Evolutionary conservation across 2,329 filamentous ascomycete species (phyloP).

Genomic region (Alternaria infectoria): DNA sequence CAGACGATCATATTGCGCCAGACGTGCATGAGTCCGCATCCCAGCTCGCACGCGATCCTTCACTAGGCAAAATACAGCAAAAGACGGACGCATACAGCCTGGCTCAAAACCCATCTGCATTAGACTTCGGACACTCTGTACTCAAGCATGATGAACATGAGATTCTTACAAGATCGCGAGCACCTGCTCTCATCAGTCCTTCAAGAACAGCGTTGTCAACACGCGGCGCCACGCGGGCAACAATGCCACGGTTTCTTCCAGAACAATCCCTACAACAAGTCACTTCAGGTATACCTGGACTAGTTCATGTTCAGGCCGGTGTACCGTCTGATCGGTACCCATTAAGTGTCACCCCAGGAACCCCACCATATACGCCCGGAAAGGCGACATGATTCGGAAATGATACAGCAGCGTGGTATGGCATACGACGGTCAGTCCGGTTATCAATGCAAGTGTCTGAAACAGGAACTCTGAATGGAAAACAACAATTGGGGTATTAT

Average conservation of each 20-base stretch:
- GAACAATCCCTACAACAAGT: neutral
- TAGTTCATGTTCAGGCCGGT: neutral
- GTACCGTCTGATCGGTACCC: neutral
- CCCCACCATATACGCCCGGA: neutral
- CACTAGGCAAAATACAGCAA: neutral
- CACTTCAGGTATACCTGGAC: neutral
- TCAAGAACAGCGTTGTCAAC: neutral
- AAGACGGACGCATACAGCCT: neutral
- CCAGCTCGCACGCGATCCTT: neutral
- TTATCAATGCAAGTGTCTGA: neutral
- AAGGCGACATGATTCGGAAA: neutral
- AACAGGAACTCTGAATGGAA: neutral
- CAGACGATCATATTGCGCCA: neutral
- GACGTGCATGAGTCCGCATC: conserved; percentile 2
- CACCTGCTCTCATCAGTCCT: neutral
- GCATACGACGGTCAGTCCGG: neutral
- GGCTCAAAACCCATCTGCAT: neutral
- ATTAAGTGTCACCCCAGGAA: neutral
- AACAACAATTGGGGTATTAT: conserved; percentile 2
- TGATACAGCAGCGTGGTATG: neutral
- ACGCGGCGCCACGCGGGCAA: neutral
- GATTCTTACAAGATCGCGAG: neutral
- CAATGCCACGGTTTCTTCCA: neutral
- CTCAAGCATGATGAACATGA: neutral
- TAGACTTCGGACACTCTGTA: neutral